Conservation (phyloP, 108 stramenopile species). For the Nitzschia palea region DNA sequence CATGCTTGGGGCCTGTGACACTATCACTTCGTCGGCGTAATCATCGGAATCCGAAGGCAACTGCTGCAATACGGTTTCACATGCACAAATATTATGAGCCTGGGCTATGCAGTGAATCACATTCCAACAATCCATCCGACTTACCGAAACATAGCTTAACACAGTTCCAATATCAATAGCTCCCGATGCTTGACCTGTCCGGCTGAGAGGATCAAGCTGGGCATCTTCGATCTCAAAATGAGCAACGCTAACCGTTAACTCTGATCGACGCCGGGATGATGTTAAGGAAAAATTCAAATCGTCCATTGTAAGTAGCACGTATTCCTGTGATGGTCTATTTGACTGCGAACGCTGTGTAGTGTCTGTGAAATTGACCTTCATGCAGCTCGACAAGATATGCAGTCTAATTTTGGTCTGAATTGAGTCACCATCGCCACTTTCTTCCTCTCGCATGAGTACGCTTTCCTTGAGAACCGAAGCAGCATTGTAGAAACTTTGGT, state of each 20-base stretch:
- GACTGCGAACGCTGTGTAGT: not conserved
- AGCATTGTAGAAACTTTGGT: constrained; percentile 65
- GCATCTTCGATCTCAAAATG: constrained; percentile 77
- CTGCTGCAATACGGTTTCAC: constrained; percentile 19
- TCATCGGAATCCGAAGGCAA: constrained; percentile 28
- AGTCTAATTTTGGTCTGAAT: constrained; percentile 61
- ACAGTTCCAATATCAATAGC: constrained; percentile 37
- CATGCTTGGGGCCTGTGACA: constrained; percentile 60
- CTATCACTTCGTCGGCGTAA: constrained; percentile 24
- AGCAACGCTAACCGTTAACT: constrained; percentile 40
- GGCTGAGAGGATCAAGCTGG: constrained; percentile 5
- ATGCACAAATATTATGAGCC: not conserved
- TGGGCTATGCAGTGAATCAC: not conserved
- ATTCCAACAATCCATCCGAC: not conserved
- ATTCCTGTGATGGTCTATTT: constrained; percentile 38
- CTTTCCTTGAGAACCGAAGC: constrained; percentile 41
- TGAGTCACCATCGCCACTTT: constrained; percentile 12
- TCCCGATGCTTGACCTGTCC: constrained; percentile 2
- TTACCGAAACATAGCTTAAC: constrained; percentile 26
- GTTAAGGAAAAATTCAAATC: constrained; percentile 45
- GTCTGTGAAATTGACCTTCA: constrained; percentile 48
- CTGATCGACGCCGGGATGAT: constrained; percentile 29
- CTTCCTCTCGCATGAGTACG: constrained; percentile 4
- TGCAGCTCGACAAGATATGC: constrained; percentile 38
- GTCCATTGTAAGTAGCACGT: constrained; percentile 51